Evolutionary conservation across 2,329 filamentous ascomycete species (phyloP).

Genomic region (Fusarium clavum): DNA sequence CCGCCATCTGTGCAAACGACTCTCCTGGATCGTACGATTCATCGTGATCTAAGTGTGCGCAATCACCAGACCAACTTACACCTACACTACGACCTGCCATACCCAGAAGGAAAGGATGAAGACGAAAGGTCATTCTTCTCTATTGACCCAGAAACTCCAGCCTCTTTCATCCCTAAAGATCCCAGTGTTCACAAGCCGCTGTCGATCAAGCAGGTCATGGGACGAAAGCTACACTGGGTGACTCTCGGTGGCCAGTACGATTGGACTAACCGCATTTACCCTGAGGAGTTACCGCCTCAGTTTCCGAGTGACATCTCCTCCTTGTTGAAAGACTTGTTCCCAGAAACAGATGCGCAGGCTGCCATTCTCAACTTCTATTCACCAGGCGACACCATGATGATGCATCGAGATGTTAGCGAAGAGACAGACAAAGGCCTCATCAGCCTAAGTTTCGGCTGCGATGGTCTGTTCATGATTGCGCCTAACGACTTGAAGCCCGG

Average conservation of each 20-base stretch:
- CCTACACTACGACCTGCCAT: constrained; percentile 79
- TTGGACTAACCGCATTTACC: constrained; percentile 90
- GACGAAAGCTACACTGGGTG: constrained; percentile 89
- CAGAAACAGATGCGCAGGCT: constrained; percentile 82
- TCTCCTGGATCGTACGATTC: constrained; percentile 79
- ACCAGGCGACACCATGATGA: constrained; percentile 88
- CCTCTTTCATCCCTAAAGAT: constrained; percentile 75
- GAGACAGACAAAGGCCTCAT: constrained; percentile 81
- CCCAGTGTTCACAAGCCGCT: constrained; percentile 79
- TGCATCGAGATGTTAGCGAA: constrained; percentile 95
- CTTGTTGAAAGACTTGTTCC: constrained; percentile 78
- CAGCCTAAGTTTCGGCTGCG: constrained; percentile 90
- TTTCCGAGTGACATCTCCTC: constrained; percentile 80
- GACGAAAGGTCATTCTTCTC: constrained; percentile 65
- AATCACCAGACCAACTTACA: constrained; percentile 91
- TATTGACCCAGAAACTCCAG: constrained; percentile 61
- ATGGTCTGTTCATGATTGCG: constrained; percentile 87
- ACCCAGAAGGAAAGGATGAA: constrained; percentile 53
- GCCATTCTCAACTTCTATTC: constrained; percentile 96
- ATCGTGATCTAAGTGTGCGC: constrained; percentile 78
- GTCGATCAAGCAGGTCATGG: constrained; percentile 75
- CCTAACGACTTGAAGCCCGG: constrained; percentile 58
- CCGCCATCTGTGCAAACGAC: constrained; percentile 74
- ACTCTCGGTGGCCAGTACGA: constrained; percentile 97
- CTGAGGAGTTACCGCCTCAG: constrained; percentile 70